Evolutionary conservation across 495 filamentous ascomycete genomes (phyloP).

Genomic region (Penicillium nucicola): DNA sequence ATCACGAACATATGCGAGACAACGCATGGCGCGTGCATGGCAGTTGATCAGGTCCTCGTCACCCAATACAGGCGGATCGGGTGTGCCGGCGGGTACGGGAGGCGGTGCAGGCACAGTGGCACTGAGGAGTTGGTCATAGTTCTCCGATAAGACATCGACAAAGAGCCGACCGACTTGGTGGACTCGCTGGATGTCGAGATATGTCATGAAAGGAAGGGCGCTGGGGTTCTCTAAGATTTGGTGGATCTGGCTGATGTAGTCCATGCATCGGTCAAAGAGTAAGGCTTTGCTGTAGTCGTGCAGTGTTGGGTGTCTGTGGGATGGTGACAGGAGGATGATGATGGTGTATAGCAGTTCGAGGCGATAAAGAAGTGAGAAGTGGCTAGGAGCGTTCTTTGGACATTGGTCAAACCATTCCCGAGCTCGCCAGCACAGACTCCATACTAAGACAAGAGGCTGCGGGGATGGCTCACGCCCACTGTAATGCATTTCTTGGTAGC

Average conservation of each 20-base stretch:
- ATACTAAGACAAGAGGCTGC: conserved; percentile 56
- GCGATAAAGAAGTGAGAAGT: conserved; percentile 67
- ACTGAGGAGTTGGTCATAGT: conserved; percentile 36
- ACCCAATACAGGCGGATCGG: conserved; percentile 34
- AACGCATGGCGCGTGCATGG: conserved; percentile 33
- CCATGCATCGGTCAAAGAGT: conserved; percentile 78
- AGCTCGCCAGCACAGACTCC: conserved; percentile 61
- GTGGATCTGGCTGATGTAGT: conserved; percentile 53
- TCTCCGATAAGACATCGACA: conserved; percentile 27
- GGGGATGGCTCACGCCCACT: conserved; percentile 60
- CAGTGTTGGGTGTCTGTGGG: conserved; percentile 58
- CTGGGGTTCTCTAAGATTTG: conserved; percentile 33
- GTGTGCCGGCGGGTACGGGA: conserved; percentile 31
- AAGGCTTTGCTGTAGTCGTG: conserved; percentile 66
- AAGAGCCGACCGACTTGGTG: conserved; percentile 35
- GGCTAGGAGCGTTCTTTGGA: conserved; percentile 53
- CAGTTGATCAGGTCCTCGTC: conserved; percentile 36
- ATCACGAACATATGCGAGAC: conserved; percentile 29
- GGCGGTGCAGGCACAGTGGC: conserved; percentile 30
- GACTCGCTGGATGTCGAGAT: conserved; percentile 39
- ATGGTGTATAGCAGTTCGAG: conserved; percentile 82
- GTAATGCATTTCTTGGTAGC: conserved; percentile 81
- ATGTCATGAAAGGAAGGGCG: conserved; percentile 31
- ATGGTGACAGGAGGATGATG: conserved; percentile 77
- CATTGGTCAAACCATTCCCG: conserved; percentile 63